Percentiles rank a stretch among this genome's conserved stretches.
Conservation (phyloP, 108 stramenopile species). For the Epipyxis sp. region DNA sequence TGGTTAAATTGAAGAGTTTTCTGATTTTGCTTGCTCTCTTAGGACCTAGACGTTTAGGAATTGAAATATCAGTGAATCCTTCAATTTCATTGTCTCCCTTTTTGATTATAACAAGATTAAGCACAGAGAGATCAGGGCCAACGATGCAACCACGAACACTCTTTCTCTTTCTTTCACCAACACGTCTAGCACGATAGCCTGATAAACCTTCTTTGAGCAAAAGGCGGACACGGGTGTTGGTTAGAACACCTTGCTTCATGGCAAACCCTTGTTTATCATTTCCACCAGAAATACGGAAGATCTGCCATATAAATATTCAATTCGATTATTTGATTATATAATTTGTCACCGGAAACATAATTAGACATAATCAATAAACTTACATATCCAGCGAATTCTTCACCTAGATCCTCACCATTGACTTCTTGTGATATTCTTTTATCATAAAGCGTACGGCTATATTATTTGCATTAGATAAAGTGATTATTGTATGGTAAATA, state of each 20-base stretch:
- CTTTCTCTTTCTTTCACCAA: constrained; percentile 70
- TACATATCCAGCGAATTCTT: constrained; percentile 93
- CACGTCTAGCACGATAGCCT: constrained; percentile 61
- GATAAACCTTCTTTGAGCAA: constrained; percentile 79
- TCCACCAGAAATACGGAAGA: constrained; percentile 96
- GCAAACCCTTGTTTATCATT: constrained; percentile 99
- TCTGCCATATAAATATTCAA: constrained; percentile 17
- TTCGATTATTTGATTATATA: not conserved
- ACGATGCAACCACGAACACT: constrained; percentile 99
- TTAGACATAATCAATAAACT: not conserved
- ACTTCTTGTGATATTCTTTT: constrained; percentile 97
- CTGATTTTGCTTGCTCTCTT: constrained; percentile 99
- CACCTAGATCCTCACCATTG: constrained; percentile 87
- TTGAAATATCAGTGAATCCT: constrained; percentile 83
- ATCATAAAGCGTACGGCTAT: constrained; percentile 85
- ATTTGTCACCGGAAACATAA: not conserved
- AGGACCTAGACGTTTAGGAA: constrained; percentile 96
- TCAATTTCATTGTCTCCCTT: constrained; percentile 81
- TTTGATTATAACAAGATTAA: constrained; percentile 96
- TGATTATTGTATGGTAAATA: not conserved
- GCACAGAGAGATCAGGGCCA: constrained; percentile 92
- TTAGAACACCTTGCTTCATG: constrained; percentile 99
- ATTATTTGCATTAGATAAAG: not conserved
- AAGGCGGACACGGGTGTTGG: constrained; percentile 93
- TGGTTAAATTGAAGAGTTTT: constrained; percentile 97